Evolutionary conservation across 305 asterid species (phyloP), one percentile per base, ranked within the genome.

Genomic region (Solanum aculeatissimum): DNA sequence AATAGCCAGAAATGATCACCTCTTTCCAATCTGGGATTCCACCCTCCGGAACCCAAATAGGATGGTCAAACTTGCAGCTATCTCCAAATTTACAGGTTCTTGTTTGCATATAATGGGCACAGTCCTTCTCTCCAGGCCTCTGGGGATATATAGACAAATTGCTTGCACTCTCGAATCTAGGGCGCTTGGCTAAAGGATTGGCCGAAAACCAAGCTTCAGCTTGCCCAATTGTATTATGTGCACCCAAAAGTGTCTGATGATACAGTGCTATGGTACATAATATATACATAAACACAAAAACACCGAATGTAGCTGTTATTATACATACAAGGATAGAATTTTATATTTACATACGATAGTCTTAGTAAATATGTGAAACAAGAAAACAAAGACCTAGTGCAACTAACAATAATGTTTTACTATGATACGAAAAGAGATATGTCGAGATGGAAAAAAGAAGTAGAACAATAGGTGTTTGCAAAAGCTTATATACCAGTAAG

Each of bases 1-100:
- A 90, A 85, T 86, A 88, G 89, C 90, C 89, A 90, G 84, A 89
- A 91, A 89, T 74, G 81, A 88, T 97, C 99, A 97, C 99, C 99
- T 97, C 99, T 95, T 94, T 92, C 99, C 99, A 97, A 91, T 97
- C 98, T 87, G 99, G 98, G 92, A 95, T 93, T 90, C 99, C 99
- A 91, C 99, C 98, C 91, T 95, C 98, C 68, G 99, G 99, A 89
- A 97, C 98, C 99, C 99, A 97, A 92, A 95, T 91, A 91, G 99
- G 99, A 93, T 97, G 99, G 94, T 97, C 98, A 94, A 95, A 97
- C 91, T 66, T 95, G 98, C 99, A 97, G 97, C 93, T 91, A 79
- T 95, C 99, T 88, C 98, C 98, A 94, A 88, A 97, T 89, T 91
- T 97, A 95, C 99, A 97, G 90, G 97, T 90, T 93, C 99, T 90